Percentiles rank a stretch among this genome's conserved stretches.
These are phyloP conservation scores for Cryptomeria japonica DNA, from an alignment of 75 land plant species.

Conservation along the genomic window DNA sequence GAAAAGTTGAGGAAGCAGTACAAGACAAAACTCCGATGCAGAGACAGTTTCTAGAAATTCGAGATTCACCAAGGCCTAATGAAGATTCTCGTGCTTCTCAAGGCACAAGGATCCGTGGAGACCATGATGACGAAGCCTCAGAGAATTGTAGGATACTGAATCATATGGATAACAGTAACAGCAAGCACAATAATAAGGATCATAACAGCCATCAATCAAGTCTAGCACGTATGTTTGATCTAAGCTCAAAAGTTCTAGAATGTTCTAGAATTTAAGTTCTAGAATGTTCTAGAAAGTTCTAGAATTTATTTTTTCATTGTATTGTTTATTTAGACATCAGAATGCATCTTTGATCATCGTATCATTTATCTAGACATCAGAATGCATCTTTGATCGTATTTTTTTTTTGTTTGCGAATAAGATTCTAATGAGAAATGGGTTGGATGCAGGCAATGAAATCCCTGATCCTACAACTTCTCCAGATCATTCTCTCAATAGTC, in stretches of 20 bases:
- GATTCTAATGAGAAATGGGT: not conserved
- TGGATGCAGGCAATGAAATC: slow-evolving; percentile 8
- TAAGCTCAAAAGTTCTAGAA: not conserved
- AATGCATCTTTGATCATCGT: no score
- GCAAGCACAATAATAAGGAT: not conserved
- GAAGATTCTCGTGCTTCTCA: slow-evolving; percentile 11
- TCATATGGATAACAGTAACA: not conserved
- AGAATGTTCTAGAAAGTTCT: no score
- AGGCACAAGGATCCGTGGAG: not conserved
- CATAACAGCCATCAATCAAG: not conserved
- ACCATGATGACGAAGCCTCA: not conserved
- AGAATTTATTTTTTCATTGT: no score
- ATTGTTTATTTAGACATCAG: no score
- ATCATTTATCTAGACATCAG: no score
- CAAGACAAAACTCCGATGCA: not conserved
- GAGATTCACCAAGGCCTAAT: not conserved
- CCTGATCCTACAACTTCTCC: slow-evolving; percentile 4
- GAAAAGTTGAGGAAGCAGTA: slow-evolving; percentile 1
- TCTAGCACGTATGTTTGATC: not conserved
- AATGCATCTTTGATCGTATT: no score
- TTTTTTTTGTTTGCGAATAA: no score
- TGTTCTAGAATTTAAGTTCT: no score
- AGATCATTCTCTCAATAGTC: slow-evolving; percentile 1
- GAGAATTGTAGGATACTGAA: not conserved
- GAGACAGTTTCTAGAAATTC: slow-evolving; percentile 1